A percentile compares a stretch with the other conserved stretches of the same genome.
phyloP scores from a whole-genome alignment of 495 filamentous ascomycete genomes.

The Podospora sp. region DNA sequence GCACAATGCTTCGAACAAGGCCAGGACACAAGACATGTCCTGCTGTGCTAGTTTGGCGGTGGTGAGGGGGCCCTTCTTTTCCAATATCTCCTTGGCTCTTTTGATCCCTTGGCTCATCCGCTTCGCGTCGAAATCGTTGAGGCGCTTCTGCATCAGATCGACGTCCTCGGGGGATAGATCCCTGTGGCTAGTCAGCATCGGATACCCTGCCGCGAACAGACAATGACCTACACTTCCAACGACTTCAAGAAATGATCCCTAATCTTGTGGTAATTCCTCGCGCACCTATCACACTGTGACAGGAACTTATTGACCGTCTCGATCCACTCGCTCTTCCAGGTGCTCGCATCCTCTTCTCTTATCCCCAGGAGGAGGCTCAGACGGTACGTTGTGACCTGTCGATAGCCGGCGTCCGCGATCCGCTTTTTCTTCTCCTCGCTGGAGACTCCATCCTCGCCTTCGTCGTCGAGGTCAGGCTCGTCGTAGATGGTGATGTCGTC shows the following conservation, averaged over 20 bases:
- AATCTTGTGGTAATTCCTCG: slow-evolving; percentile 76
- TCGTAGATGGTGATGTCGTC: slow-evolving; percentile 58
- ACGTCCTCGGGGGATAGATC: slow-evolving; percentile 37
- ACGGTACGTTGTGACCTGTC: slow-evolving; percentile 61
- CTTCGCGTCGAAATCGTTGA: slow-evolving; percentile 48
- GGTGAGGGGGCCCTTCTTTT: slow-evolving; percentile 38
- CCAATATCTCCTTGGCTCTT: slow-evolving; percentile 41
- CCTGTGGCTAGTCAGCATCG: slow-evolving; percentile 42
- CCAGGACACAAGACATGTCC: slow-evolving; percentile 44
- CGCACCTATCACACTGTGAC: slow-evolving; percentile 75
- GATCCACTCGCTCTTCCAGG: slow-evolving; percentile 61
- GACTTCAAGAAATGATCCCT: slow-evolving; percentile 29
- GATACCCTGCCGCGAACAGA: neutral
- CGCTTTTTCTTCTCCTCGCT: slow-evolving; percentile 44
- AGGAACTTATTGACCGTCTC: slow-evolving; percentile 52
- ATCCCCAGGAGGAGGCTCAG: slow-evolving; percentile 71
- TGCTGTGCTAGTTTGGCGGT: slow-evolving; percentile 35
- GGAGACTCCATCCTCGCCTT: slow-evolving; percentile 31
- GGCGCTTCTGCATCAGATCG: slow-evolving; percentile 42
- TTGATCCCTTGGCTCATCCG: slow-evolving; percentile 42
- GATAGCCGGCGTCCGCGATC: slow-evolving; percentile 49
- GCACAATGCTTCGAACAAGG: slow-evolving; percentile 58
- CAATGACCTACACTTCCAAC: slow-evolving; percentile 44
- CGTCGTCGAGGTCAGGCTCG: slow-evolving; percentile 44
- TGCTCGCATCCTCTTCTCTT: slow-evolving; percentile 60